phyloP scores from a whole-genome alignment of 2,329 filamentous ascomycete species.

The Exophiala dermatitidis region DNA sequence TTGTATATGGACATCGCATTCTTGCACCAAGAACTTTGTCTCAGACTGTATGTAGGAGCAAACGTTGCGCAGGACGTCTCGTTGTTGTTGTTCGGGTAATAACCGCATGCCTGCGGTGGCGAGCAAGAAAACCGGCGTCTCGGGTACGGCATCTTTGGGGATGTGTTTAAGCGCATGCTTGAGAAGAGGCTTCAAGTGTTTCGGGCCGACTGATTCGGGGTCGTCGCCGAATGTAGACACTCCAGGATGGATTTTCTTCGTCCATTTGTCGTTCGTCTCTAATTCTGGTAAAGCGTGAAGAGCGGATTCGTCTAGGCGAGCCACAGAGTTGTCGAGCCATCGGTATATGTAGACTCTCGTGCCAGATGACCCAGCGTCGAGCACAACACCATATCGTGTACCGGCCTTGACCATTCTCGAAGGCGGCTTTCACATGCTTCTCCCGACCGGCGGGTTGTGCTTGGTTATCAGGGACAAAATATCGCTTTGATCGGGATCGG shows the following conservation, averaged over 20 bases:
- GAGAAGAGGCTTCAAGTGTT: constrained; percentile 73
- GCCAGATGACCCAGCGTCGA: constrained; percentile 94
- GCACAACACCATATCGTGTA: constrained; percentile 77
- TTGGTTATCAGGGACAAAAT: neutral
- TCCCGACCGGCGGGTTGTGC: neutral
- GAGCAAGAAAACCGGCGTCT: constrained; percentile 90
- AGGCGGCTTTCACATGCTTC: constrained; percentile 1
- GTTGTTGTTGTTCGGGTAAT: constrained; percentile 65
- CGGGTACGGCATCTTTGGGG: constrained; percentile 64
- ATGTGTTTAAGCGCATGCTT: constrained; percentile 74
- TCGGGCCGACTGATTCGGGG: constrained; percentile 66
- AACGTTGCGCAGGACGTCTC: constrained; percentile 64
- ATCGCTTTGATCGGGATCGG: too few species aligned
- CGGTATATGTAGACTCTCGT: constrained; percentile 90
- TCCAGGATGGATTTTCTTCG: constrained; percentile 87
- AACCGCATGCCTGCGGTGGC: constrained; percentile 93
- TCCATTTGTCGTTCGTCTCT: constrained; percentile 78
- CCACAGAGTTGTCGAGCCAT: constrained; percentile 72
- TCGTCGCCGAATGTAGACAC: constrained; percentile 82
- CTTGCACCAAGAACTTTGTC: constrained; percentile 77
- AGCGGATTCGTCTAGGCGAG: constrained; percentile 52
- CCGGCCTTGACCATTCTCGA: constrained; percentile 20
- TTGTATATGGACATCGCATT: constrained; percentile 82
- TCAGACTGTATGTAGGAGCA: constrained; percentile 73
- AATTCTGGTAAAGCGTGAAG: constrained; percentile 68